Conservation (phyloP, 176 grass and related monocot genomes). For the Pontederia paniculata region DNA sequence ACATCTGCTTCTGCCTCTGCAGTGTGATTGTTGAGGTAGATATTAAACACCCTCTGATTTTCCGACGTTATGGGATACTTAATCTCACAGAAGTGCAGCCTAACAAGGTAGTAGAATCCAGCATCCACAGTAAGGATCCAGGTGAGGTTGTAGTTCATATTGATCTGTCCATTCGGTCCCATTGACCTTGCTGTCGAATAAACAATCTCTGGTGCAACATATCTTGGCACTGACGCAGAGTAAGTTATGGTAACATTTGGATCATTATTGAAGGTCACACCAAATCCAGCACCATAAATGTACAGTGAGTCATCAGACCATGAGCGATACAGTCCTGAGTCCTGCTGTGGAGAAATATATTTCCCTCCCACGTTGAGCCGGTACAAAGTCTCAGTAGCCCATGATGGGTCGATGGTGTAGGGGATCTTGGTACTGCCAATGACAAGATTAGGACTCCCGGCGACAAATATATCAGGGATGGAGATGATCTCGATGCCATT, state of each 20-base stretch:
- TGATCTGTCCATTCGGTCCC: slow-evolving; percentile 5
- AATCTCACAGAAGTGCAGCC: slow-evolving; percentile 35
- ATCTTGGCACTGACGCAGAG: background rate
- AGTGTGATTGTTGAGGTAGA: slow-evolving; percentile 31
- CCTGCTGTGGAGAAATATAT: background rate
- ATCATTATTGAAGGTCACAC: slow-evolving; percentile 3
- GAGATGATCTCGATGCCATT: slow-evolving; percentile 36
- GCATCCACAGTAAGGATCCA: slow-evolving; percentile 21
- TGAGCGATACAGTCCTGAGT: slow-evolving; percentile 15
- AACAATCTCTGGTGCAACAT: slow-evolving; percentile 13
- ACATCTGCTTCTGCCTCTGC: slow-evolving; percentile 17
- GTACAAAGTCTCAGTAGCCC: slow-evolving; percentile 23
- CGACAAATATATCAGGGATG: slow-evolving; percentile 20
- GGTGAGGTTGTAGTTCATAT: slow-evolving; percentile 26
- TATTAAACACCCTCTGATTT: slow-evolving; percentile 18
- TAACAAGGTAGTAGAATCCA: slow-evolving; percentile 15
- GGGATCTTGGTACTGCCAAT: background rate
- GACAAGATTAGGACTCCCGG: background rate
- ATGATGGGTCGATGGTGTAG: background rate
- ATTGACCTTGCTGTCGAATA: slow-evolving; percentile 24
- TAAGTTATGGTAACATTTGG: slow-evolving; percentile 14
- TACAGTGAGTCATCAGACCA: slow-evolving; percentile 17
- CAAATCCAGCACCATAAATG: background rate
- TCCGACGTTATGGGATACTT: slow-evolving; percentile 7
- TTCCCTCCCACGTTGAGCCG: slow-evolving; percentile 21